Base-by-base conservation (phyloP, 441 rosid species). In the Pelargonium cotyledonis region DNA sequence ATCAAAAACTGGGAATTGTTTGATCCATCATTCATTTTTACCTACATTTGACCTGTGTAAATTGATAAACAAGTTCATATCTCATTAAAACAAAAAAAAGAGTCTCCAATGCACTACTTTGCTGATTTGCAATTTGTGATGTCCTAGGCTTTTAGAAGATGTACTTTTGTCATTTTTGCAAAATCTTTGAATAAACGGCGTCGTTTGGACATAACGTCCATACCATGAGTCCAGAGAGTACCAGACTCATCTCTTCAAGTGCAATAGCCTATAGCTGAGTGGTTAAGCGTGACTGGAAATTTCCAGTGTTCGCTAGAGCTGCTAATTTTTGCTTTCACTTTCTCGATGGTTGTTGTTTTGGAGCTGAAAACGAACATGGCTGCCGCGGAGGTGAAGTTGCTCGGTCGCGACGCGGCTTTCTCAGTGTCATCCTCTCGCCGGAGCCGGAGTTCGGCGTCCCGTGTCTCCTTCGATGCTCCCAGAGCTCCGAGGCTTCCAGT, bases 381-480 rank as follows among this genome's bases (percentile, higher is more conserved):
- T 72, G 82, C 70, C 53, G 41, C 68, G 8, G 31, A 58, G 63
- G 31, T 58, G 26, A 78, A 72, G 63, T 51, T 77, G 63, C 23
- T 51, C 73, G 46, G 78, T 60, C 35, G 62, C 60, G 19, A 69
- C 12, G 47, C 74, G 16, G 11, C 79, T 60, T 8, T 69, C 12
- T 71, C 73, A 65, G 70, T 73, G 40, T 65, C 71, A 60, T 71
- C 68, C 31, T 64, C 51, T 0, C 70, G 63, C 38, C 44, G 73
- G n/a, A 66, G 38, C 19, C 79, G 74, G 43, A 71, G 64, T 11
- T 49, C 61, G 21, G 19, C 78, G 73, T 73, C 70, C 5, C 75
- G 73, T n/a, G 71, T 79, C 68, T 77, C 75, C 64, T 80, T 81
- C 57, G 61, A 16, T 68, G 65, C 76, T 19, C 73, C 65, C 53